Evolutionary conservation across 2,329 filamentous ascomycete genomes (phyloP), one percentile per base, ranked within the genome.

Genomic region (Westerdykella sp.): DNA sequence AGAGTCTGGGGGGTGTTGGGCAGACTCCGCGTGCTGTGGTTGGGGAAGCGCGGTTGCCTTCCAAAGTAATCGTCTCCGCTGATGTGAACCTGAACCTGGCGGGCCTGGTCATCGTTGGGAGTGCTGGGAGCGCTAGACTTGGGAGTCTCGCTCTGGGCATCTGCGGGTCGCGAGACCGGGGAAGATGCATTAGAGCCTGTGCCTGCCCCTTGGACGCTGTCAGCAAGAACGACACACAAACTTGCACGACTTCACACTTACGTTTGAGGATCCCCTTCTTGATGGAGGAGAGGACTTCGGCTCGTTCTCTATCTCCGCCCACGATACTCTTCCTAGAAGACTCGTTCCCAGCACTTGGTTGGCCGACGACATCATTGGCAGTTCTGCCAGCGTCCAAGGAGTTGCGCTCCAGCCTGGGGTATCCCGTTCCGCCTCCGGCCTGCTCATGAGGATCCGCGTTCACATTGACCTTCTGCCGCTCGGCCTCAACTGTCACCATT

Each of bases 191-290:
- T 81, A 35, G 81, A 80, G 52, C 79, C 79, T 57, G 73, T 72
- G 40, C 69, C 65, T 43, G 70, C 69, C 43, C 68, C 73, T 70
- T 65, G 47, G 38, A 39, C 37, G 18, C 21, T 42, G 42, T 54
- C 39, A 56, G 47, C 18, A 18, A 18, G 13, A 3, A 9, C 14
- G 21, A 7, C 18, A 14, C 14, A 11, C 23, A 30, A 36, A n/a
- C 7, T 14, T 14, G 7, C 7, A 35, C 32, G 13, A 10, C 4
- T 4, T 40, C 14, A 6, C 5, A 68, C 79, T 66, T 77, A 86
- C 89, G 86, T 71, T 98, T 98, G 43, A 98, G 69, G 39, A 98
- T 98, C 39, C 93, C 93, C 71, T 95, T 96, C 61, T 88, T 88
- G 38, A 97, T 88, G 6, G 89, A 87, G 15, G 90, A 88, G 35